phyloP scores from a whole-genome alignment of 2,329 filamentous ascomycete genomes.

The Alternaria hordeiaustralica region DNA sequence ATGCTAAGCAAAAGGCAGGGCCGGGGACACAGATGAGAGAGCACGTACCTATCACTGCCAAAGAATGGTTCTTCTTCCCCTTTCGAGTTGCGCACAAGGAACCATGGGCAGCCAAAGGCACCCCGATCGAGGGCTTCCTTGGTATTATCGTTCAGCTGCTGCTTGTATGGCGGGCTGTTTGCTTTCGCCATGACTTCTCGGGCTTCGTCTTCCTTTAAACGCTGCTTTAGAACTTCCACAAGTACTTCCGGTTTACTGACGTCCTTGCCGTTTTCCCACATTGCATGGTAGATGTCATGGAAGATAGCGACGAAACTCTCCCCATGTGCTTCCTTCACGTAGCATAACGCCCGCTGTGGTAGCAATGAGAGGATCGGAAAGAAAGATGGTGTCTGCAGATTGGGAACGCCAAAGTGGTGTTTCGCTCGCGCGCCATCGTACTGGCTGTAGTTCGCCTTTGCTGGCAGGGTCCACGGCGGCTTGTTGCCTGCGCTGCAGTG shows the following conservation, averaged over 20 bases:
- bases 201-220: constrained; percentile 63
- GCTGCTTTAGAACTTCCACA: constrained; percentile 47
- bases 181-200: constrained; percentile 62
- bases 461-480: constrained; percentile 74
- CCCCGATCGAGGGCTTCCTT: constrained; percentile 67
- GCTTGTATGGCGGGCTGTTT: constrained; percentile 58
- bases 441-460: constrained; percentile 67
- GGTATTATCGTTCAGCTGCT: constrained; percentile 64
- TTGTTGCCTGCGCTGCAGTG: constrained; percentile 65
- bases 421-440: constrained; percentile 59
- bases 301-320: constrained; percentile 59
- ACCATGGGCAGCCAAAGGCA: constrained; percentile 80
- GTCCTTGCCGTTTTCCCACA: constrained; percentile 69
- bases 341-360: constrained; percentile 70
- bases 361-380: constrained; percentile 63
- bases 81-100: constrained; percentile 67
- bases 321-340: constrained; percentile 67
- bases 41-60: constrained; percentile 70
- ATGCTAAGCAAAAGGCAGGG: background rate
- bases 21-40: background rate
- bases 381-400: constrained; percentile 54
- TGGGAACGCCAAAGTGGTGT: constrained; percentile 57
- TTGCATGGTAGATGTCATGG: constrained; percentile 62
- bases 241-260: constrained; percentile 66
- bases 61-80: constrained; percentile 74